A percentile compares a stretch with the other conserved stretches of the same genome.
Evolutionary conservation across 2,329 filamentous ascomycete species (phyloP).

Genomic region (Leptographium procerum): DNA sequence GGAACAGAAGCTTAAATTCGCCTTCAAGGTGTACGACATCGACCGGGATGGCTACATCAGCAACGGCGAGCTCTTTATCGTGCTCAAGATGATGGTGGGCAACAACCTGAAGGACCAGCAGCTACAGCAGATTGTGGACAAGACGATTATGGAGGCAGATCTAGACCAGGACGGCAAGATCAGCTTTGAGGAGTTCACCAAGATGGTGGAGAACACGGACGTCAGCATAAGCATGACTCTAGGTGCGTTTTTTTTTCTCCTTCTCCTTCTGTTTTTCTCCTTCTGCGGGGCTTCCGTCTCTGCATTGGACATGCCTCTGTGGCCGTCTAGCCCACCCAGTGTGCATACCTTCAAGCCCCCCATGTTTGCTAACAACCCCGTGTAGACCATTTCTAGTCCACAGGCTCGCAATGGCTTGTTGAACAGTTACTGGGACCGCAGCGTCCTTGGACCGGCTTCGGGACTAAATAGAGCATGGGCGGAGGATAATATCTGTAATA

Average conservation of each 20-base stretch:
- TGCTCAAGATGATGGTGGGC: constrained; percentile 99
- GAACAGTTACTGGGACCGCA: not conserved
- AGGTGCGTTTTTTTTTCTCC: constrained; percentile 26
- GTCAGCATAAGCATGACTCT: constrained; percentile 66
- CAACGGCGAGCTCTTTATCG: constrained; percentile 97
- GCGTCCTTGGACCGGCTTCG: not conserved
- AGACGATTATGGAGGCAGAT: constrained; percentile 99
- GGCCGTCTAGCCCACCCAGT: not conserved
- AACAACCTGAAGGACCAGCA: constrained; percentile 99
- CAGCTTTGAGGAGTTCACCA: constrained; percentile 96
- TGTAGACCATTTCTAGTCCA: not conserved
- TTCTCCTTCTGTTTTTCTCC: not conserved
- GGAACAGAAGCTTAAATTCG: constrained; percentile 94
- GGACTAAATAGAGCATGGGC: not conserved
- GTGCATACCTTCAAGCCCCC: too few species aligned
- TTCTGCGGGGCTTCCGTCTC: not conserved
- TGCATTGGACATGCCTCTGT: not conserved
- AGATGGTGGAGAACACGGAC: constrained; percentile 95
- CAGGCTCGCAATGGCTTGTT: not conserved
- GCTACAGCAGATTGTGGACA: constrained; percentile 98
- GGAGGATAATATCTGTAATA: not conserved
- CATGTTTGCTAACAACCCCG: not conserved
- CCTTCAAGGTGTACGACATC: constrained; percentile 99
- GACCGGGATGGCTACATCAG: constrained; percentile 97
- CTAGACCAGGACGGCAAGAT: constrained; percentile 94